A percentile compares a stretch with the other conserved stretches of the same genome.
Conservation (phyloP, 2,329 filamentous ascomycete genomes). For the Lecanicillium sp. region DNA sequence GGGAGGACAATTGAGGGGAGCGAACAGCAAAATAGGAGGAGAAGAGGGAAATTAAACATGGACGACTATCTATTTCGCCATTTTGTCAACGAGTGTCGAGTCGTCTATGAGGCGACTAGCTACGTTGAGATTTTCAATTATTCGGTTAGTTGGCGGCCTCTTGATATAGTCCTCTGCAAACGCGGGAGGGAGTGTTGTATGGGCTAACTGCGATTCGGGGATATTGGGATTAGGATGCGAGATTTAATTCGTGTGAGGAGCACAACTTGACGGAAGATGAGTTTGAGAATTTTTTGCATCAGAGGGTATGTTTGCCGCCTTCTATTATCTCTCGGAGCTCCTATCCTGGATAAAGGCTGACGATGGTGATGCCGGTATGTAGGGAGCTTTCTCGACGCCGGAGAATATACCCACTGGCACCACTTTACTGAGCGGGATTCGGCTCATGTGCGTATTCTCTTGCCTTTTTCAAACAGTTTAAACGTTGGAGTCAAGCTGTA, state of each 20-base stretch:
- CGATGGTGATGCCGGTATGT: no score
- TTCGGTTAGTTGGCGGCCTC: conserved; percentile 35
- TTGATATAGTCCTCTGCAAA: not conserved
- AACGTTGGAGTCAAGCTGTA: not conserved
- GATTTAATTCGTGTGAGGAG: conserved; percentile 40
- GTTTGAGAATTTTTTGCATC: conserved; percentile 48
- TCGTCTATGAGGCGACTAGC: conserved; percentile 42
- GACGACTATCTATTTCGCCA: conserved; percentile 50
- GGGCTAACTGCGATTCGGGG: no score
- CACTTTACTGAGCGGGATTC: conserved; percentile 40
- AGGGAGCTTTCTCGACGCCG: conserved; percentile 46
- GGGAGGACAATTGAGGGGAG: no score
- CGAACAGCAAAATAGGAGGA: not conserved
- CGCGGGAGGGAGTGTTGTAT: no score
- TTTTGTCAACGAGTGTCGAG: conserved; percentile 38
- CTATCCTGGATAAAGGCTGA: no score
- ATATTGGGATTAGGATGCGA: conserved; percentile 35
- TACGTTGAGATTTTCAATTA: conserved; percentile 54
- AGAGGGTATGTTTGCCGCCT: conserved; percentile 37
- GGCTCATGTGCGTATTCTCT: conserved; percentile 41
- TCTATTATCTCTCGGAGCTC: no score
- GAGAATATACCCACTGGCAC: conserved; percentile 31
- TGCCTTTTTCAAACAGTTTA: not conserved
- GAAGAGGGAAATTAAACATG: conserved; percentile 30
- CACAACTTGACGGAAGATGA: conserved; percentile 44